A percentile compares a stretch with the other conserved stretches of the same genome.
Conservation (phyloP, 129 eudicot species). For the Helichrysum umbraculigerum region DNA sequence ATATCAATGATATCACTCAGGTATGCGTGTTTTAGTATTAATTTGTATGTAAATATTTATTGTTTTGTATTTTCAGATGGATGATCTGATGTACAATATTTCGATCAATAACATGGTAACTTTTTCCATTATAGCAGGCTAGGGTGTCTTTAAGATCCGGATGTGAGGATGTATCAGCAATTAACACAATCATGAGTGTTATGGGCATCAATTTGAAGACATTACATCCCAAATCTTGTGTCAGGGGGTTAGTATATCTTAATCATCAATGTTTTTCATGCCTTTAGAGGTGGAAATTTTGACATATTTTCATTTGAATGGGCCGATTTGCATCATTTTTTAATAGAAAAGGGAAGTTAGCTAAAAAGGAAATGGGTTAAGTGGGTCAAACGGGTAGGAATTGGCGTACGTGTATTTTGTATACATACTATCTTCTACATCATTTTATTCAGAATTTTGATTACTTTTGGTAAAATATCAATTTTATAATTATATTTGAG, state of each 20-base stretch:
- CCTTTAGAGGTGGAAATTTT: background rate
- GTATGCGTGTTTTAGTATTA: slow-evolving; percentile 29
- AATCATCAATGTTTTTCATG: background rate
- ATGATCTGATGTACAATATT: background rate
- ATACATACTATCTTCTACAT: background rate
- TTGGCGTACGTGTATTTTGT: background rate
- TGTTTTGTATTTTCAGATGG: background rate
- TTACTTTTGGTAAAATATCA: background rate
- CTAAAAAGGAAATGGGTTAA: background rate
- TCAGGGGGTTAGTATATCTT: slow-evolving; percentile 73
- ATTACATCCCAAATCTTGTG: slow-evolving; percentile 99
- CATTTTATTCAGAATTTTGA: background rate
- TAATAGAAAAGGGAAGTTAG: background rate
- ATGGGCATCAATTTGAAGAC: too few relatives aligned
- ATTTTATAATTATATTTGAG: background rate
- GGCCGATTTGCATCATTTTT: background rate
- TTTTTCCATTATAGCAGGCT: slow-evolving; percentile 61
- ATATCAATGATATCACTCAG: slow-evolving; percentile 83
- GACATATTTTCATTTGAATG: background rate
- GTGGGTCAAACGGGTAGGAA: background rate
- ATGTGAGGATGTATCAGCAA: slow-evolving; percentile 90
- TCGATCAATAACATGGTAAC: background rate
- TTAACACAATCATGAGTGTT: slow-evolving; percentile 95
- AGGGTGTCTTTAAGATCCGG: slow-evolving; percentile 73
- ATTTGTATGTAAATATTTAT: background rate